Conservation (phyloP, 331 rosid species). For the Quercus tomentella region DNA sequence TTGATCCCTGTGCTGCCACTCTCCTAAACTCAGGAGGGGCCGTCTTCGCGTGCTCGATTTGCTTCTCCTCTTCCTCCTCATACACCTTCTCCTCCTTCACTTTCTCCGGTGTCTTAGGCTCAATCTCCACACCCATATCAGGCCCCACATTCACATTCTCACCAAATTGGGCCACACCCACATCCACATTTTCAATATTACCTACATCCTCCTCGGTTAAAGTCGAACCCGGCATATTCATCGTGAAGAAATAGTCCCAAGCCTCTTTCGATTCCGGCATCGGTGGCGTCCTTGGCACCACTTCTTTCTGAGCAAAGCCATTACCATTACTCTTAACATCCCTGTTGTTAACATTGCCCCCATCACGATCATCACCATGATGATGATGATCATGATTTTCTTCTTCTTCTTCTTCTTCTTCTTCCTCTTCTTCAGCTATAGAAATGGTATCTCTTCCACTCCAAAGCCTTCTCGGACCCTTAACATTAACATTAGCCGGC, state of each 20-base stretch:
- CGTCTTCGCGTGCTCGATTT: constrained; percentile 62
- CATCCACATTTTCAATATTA: constrained; percentile 2
- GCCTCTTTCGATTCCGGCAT: constrained; percentile 69
- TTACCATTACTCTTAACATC: background rate
- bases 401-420: constrained; percentile 24
- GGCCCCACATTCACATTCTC: constrained; percentile 26
- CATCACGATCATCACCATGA: constrained; percentile 6
- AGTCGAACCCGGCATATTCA: constrained; percentile 54
- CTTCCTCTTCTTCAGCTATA: constrained; percentile 54
- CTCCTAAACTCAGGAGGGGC: constrained; percentile 71
- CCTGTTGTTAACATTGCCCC: background rate
- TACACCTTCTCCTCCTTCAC: constrained; percentile 8
- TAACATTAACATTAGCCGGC: constrained; percentile 33
- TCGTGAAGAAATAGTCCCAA: constrained; percentile 80
- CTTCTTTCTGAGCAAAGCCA: background rate
- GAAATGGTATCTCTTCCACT: constrained; percentile 19
- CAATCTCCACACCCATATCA: constrained; percentile 22
- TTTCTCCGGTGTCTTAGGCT: constrained; percentile 77
- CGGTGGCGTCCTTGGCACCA: constrained; percentile 38
- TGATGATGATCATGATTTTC: background rate
- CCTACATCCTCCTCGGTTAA: constrained; percentile 33
- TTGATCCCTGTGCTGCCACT: constrained; percentile 40
- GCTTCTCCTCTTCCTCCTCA: constrained; percentile 24
- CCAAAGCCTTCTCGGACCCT: constrained; percentile 1
- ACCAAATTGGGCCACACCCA: constrained; percentile 19